These are phyloP conservation scores for Colletotrichum sp. DNA, from an alignment of 2,329 filamentous ascomycete genomes.

Conservation along the genomic window DNA sequence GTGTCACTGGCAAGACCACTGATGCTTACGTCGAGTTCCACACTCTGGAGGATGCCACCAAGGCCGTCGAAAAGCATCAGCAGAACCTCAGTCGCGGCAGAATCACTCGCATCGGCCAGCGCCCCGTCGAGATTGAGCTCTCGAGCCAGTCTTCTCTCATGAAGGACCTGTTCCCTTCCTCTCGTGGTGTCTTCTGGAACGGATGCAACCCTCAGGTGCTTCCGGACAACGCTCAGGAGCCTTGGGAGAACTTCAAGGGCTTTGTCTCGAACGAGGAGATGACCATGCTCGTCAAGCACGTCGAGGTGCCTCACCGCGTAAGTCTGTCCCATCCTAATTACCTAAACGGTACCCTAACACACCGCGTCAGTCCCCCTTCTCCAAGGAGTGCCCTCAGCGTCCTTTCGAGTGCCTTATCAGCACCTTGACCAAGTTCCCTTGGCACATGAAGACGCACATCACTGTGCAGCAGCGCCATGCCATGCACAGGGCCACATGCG, in stretches of 20 bases:
- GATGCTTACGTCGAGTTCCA: slow-evolving; percentile 66
- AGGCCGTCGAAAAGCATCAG: slow-evolving; percentile 55
- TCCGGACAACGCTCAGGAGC: slow-evolving; percentile 36
- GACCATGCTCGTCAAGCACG: slow-evolving; percentile 67
- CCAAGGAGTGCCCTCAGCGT: slow-evolving; percentile 66
- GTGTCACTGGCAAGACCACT: slow-evolving; percentile 66
- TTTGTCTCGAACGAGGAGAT: slow-evolving; percentile 69
- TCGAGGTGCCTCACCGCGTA: slow-evolving; percentile 66
- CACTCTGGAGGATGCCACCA: slow-evolving; percentile 56
- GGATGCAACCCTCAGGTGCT: slow-evolving; percentile 47
- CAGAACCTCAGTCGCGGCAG: slow-evolving; percentile 43
- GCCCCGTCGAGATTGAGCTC: slow-evolving; percentile 61
- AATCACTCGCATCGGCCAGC: slow-evolving; percentile 58
- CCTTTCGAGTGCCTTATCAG: slow-evolving; percentile 71
- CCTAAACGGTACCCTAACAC: background rate
- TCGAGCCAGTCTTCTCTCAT: slow-evolving; percentile 63
- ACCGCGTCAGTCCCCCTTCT: slow-evolving; percentile 59
- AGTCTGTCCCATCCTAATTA: slow-evolving; percentile 33
- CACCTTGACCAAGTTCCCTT: slow-evolving; percentile 67
- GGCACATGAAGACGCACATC: slow-evolving; percentile 62
- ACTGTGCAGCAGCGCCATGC: slow-evolving; percentile 61
- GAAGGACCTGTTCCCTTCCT: slow-evolving; percentile 66
- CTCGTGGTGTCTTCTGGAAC: slow-evolving; percentile 61
- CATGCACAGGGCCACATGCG: slow-evolving; percentile 55
- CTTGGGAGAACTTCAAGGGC: slow-evolving; percentile 61